phyloP scores from a whole-genome alignment of 139 green algal species.

The Chlamydomonas applanata region DNA sequence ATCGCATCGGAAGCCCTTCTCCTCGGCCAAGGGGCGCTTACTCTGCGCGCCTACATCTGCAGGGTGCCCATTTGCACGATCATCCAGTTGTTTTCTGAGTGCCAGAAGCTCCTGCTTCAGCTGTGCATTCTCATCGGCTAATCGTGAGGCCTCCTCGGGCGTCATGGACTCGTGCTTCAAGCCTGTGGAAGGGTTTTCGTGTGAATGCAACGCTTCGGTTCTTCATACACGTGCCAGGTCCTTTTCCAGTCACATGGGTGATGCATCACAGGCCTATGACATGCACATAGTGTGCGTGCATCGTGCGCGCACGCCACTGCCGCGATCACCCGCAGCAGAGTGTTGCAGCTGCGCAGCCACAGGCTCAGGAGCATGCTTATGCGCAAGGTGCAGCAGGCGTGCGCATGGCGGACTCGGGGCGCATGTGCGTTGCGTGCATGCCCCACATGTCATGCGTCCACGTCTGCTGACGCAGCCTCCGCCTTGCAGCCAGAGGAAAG shows the following conservation, averaged over 20 bases:
- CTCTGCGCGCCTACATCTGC: too few species aligned
- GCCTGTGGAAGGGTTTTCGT: too few species aligned
- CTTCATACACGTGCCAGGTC: too few species aligned
- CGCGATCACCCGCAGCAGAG: too few species aligned
- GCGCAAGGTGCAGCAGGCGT: background rate
- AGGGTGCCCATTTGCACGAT: background rate
- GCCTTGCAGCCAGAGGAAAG: background rate
- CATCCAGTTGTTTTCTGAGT: background rate
- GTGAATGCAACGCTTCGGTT: too few species aligned
- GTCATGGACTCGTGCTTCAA: too few species aligned
- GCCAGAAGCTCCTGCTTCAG: background rate
- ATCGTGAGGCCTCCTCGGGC: background rate
- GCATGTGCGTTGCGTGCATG: background rate
- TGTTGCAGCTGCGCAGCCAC: too few species aligned
- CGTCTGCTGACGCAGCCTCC: background rate
- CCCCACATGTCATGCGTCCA: background rate
- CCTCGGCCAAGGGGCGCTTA: background rate
- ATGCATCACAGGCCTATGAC: too few species aligned
- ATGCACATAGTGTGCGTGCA: too few species aligned
- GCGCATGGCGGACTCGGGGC: background rate
- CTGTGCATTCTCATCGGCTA: background rate
- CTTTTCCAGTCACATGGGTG: too few species aligned
- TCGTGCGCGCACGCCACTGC: too few species aligned
- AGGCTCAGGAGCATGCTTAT: background rate
- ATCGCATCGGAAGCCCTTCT: constrained; percentile 1